A percentile compares a stretch with the other conserved stretches of the same genome.
Evolutionary conservation across 2,329 filamentous ascomycete species (phyloP).

Genomic region (Zymoseptoria brevis): DNA sequence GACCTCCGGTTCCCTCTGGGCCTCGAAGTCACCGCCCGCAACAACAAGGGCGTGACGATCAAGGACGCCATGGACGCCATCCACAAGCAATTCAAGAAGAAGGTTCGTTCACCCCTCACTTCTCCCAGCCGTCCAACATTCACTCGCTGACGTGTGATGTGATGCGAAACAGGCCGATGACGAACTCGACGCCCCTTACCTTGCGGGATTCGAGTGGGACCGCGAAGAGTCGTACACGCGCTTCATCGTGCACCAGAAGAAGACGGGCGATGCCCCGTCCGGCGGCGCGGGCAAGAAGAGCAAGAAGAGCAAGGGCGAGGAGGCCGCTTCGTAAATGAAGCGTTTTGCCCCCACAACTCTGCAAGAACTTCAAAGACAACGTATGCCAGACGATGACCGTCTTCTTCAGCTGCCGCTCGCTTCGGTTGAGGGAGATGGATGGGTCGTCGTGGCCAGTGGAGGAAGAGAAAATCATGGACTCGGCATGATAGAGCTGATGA

Average conservation of each 20-base stretch:
- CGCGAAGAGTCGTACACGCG: slow-evolving; percentile 84
- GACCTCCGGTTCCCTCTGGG: slow-evolving; percentile 87
- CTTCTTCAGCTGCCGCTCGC: slow-evolving; percentile 10
- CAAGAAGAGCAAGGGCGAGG: slow-evolving; percentile 31
- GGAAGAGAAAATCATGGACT: background rate
- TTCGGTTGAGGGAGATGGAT: slow-evolving; percentile 4
- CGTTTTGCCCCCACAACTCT: background rate
- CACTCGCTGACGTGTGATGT: background rate
- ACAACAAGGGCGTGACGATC: slow-evolving; percentile 90
- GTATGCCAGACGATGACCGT: background rate
- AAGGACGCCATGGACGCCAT: slow-evolving; percentile 95
- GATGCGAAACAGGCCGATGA: slow-evolving; percentile 63
- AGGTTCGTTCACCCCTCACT: slow-evolving; percentile 48
- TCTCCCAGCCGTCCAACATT: too few species aligned
- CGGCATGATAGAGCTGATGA: background rate
- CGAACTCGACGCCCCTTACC: slow-evolving; percentile 77
- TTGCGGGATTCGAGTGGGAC: slow-evolving; percentile 95
- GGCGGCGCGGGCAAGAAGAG: slow-evolving; percentile 58
- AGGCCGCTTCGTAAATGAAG: slow-evolving; percentile 17
- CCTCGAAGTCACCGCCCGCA: slow-evolving; percentile 78
- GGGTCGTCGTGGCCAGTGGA: background rate
- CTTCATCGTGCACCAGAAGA: slow-evolving; percentile 78
- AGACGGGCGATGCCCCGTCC: slow-evolving; percentile 51
- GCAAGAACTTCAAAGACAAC: background rate
- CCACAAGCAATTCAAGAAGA: slow-evolving; percentile 94